phyloP scores from a whole-genome alignment of 306 rosid species.

The Gleditsia sinensis region DNA sequence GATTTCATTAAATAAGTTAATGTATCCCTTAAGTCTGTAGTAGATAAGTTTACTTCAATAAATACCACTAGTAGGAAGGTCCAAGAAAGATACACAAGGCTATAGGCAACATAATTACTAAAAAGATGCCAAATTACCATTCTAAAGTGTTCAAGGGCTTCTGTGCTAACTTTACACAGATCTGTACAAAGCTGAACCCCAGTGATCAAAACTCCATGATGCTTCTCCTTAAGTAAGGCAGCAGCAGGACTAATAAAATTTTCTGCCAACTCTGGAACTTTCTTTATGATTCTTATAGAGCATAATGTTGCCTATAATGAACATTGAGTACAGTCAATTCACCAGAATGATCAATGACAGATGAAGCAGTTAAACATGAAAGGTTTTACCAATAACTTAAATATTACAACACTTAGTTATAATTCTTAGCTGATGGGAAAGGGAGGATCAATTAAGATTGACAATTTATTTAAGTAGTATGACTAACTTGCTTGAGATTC shows the following conservation, averaged over 20 bases:
- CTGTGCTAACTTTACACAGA: slow-evolving; percentile 79
- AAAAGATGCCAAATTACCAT: slow-evolving; percentile 56
- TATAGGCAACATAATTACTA: slow-evolving; percentile 17
- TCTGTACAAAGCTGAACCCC: slow-evolving; percentile 98
- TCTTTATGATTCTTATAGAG: slow-evolving; percentile 91
- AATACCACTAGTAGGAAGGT: slow-evolving; percentile 29
- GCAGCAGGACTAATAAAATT: slow-evolving; percentile 89
- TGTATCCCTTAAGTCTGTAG: slow-evolving; percentile 19
- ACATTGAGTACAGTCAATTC: slow-evolving; percentile 41
- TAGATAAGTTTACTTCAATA: slow-evolving; percentile 26
- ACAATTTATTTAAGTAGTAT: neutral
- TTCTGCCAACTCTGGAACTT: slow-evolving; percentile 98
- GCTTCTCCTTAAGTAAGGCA: slow-evolving; percentile 90
- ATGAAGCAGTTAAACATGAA: slow-evolving; percentile 29
- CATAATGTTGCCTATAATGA: slow-evolving; percentile 88
- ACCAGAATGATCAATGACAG: slow-evolving; percentile 34
- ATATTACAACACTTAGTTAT: slow-evolving; percentile 7
- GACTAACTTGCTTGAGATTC: slow-evolving; percentile 31
- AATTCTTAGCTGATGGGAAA: slow-evolving; percentile 25
- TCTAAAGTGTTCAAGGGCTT: slow-evolving; percentile 90
- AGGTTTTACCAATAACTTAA: slow-evolving; percentile 16
- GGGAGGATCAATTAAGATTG: slow-evolving; percentile 29
- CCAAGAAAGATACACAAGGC: neutral
- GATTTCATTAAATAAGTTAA: slow-evolving; percentile 19
- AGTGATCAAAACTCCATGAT: slow-evolving; percentile 95